Evolutionary conservation across 2,329 filamentous ascomycete genomes (phyloP), one percentile per base, ranked within the genome.

Genomic region (Calycina herbarum): DNA sequence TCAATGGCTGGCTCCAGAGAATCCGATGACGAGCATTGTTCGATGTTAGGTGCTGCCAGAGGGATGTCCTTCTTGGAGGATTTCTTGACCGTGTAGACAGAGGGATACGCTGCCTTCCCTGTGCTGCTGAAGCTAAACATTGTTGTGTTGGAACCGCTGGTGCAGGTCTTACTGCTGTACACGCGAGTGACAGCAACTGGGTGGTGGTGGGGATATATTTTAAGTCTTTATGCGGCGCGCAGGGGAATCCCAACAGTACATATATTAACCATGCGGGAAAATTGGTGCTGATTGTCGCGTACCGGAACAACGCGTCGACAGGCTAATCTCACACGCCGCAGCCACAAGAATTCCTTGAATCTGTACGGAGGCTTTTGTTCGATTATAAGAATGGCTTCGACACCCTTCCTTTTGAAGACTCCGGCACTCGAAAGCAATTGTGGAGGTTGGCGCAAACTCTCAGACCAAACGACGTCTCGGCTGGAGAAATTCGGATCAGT

Each of bases 1-100:
- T 89, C 85, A 64, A 88, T 77, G 67, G 86, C 82, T 59, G 86
- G 85, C 66, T 83, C 85, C 65, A 89, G 76, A 63, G 85, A 78
- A 65, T 84, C 81, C 66, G 78, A 54, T 38, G 69, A 69, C 40
- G 69, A 65, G 48, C 45, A 56, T 11, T 58, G 2, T 61, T 69
- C 68, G 33, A 54, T 57, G 8, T 57, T 56, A 61, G 66, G 61
- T 45, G 62, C 56, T 15, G 63, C 59, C 27, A 67, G 62, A 54
- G 64, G 60, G 42, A 57, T 61, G 56, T 68, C 65, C 59, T 64
- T 70, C 42, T 65, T 70, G 33, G 64, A 61, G 13, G 65, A 29
- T 33, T 66, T 70, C 66, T 61, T 62, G 29, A 64, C 62, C 4
- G 66, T 45, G 59, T 69, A 64, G 20, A 68, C 40, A 20, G 59